Conservation (phyloP, 23 red algal species). For the Gracilaria domingensis region DNA sequence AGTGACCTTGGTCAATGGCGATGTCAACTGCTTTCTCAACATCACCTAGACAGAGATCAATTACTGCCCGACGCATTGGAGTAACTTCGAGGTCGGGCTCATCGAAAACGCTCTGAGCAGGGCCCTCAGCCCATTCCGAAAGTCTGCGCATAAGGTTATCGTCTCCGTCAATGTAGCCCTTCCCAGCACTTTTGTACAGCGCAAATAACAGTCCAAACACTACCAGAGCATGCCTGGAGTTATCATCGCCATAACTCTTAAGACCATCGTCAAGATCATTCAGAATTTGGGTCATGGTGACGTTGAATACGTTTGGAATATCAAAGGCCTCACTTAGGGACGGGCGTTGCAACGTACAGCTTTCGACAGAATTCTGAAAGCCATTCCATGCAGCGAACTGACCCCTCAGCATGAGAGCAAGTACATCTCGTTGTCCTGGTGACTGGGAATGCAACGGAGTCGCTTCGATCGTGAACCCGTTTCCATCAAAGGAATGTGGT, state of each 20-base stretch:
- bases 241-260: slow-evolving; percentile 22
- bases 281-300: not conserved
- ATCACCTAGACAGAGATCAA: slow-evolving; percentile 44
- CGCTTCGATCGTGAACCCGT: slow-evolving; percentile 17
- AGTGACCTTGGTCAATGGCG: slow-evolving; percentile 26
- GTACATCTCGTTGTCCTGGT: not conserved
- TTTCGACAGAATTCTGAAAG: slow-evolving; percentile 1
- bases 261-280: not conserved
- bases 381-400: slow-evolving; percentile 36
- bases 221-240: slow-evolving; percentile 32
- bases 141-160: slow-evolving; percentile 45
- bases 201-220: slow-evolving; percentile 50
- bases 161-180: not conserved
- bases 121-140: slow-evolving; percentile 41
- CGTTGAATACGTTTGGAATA: slow-evolving; percentile 17
- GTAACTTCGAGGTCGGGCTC: slow-evolving; percentile 4
- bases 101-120: slow-evolving; percentile 38
- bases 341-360: not conserved
- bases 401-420: not conserved
- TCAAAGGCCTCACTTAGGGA: slow-evolving; percentile 34
- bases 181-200: slow-evolving; percentile 25
- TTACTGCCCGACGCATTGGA: slow-evolving; percentile 27
- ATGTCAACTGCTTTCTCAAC: slow-evolving; percentile 53
- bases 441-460: not conserved
- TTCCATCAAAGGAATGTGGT: not conserved